phyloP scores from a whole-genome alignment of 768 basidiomycete genomes.

The Leccinellum albellum region DNA sequence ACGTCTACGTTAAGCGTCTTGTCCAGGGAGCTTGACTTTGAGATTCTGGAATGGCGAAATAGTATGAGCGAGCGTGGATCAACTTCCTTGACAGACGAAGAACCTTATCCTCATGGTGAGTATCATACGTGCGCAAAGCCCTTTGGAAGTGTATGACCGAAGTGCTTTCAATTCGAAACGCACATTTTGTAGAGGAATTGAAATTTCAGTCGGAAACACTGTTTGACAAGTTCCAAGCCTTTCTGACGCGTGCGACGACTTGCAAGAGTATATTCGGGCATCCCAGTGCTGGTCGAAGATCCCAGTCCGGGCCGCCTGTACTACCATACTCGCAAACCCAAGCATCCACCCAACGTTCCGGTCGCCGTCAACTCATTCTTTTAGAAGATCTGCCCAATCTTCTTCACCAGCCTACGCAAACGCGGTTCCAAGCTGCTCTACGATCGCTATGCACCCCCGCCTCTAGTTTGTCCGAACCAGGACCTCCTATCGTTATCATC shows the following conservation, averaged over 20 bases:
- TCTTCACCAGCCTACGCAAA: slow-evolving; percentile 63
- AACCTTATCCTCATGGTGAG: slow-evolving; percentile 8
- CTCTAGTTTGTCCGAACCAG: slow-evolving; percentile 16
- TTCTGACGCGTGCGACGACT: slow-evolving; percentile 63
- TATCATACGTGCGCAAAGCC: background rate
- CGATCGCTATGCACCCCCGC: slow-evolving; percentile 45
- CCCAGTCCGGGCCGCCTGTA: slow-evolving; percentile 2
- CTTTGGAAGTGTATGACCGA: background rate
- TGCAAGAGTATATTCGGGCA: slow-evolving; percentile 51
- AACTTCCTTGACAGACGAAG: slow-evolving; percentile 17
- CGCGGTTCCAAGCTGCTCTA: slow-evolving; percentile 69
- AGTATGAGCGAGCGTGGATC: slow-evolving; percentile 49
- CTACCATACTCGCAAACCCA: slow-evolving; percentile 1
- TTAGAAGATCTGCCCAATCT: slow-evolving; percentile 92
- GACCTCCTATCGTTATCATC: slow-evolving; percentile 72
- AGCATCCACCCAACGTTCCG: background rate
- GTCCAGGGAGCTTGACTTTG: slow-evolving; percentile 67
- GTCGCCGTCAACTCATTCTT: slow-evolving; percentile 61
- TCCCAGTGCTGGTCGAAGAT: slow-evolving; percentile 7
- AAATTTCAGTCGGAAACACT: slow-evolving; percentile 25
- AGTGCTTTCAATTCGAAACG: background rate
- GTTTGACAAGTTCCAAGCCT: slow-evolving; percentile 71
- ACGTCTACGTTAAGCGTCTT: slow-evolving; percentile 80
- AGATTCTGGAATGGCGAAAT: slow-evolving; percentile 85
- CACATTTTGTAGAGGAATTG: slow-evolving; percentile 8